Evolutionary conservation across 1,284 basidiomycete species (phyloP).

Genomic region (Trametes polyzona): DNA sequence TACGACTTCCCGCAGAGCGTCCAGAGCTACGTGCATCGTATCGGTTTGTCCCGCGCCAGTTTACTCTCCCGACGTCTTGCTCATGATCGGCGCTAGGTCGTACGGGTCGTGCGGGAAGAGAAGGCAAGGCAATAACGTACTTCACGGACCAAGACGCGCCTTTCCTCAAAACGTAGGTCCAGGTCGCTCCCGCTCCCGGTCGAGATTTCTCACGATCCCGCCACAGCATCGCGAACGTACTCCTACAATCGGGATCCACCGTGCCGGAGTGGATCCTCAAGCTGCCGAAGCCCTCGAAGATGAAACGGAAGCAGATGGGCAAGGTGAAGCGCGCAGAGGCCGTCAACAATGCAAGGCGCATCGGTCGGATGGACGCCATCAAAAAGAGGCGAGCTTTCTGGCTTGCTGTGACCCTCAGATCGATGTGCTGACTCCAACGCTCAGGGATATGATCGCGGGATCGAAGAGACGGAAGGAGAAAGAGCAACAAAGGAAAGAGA

Average conservation of each 20-base stretch:
- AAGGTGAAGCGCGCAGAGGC: conserved; percentile 80
- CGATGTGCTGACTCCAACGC: conserved; percentile 13
- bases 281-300: conserved; percentile 86
- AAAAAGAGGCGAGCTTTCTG: conserved; percentile 64
- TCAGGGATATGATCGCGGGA: conserved; percentile 74
- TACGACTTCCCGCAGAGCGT: conserved; percentile 95
- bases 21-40: conserved; percentile 94
- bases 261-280: conserved; percentile 93
- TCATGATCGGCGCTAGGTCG: conserved; percentile 52
- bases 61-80: background rate
- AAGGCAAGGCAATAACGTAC: conserved; percentile 93
- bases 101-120: conserved; percentile 91
- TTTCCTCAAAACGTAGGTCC: conserved; percentile 83
- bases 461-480: conserved; percentile 64
- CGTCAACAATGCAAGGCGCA: conserved; percentile 73
- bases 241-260: conserved; percentile 85
- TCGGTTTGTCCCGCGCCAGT: conserved; percentile 56
- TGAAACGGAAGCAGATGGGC: conserved; percentile 85
- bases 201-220: background rate
- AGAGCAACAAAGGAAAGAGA: conserved; percentile 20
- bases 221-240: conserved; percentile 91
- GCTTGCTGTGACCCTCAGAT: conserved; percentile 6
- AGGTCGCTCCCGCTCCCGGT: background rate
- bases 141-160: conserved; percentile 95
- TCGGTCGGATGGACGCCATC: conserved; percentile 73